Evolutionary conservation across 139 green algal genomes (phyloP).

Genomic region (Chlorella sp.): DNA sequence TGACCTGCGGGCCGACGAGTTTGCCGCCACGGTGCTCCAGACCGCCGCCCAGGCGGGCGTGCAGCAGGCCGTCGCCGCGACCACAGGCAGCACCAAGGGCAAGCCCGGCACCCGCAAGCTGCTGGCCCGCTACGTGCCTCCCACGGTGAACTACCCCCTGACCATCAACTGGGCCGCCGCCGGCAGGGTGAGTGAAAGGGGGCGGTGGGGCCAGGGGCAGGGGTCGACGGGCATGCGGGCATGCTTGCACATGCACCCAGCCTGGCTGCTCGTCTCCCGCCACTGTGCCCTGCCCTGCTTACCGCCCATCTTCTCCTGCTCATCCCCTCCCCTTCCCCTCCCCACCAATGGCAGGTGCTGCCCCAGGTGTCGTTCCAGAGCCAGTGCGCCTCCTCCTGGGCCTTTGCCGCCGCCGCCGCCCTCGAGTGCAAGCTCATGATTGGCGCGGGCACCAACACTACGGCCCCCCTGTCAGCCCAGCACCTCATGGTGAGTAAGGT

Average conservation of each 20-base stretch:
- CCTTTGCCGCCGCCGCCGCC: constrained; percentile 18
- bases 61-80: neutral
- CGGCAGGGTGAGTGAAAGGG: neutral
- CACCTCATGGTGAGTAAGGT: neutral
- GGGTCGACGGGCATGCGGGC: no score
- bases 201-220: no score
- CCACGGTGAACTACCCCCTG: neutral
- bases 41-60: neutral
- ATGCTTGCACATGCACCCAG: no score
- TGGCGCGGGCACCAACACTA: neutral
- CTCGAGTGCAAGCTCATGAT: constrained; percentile 12
- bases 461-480: neutral
- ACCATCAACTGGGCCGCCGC: neutral
- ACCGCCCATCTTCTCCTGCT: no score
- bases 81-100: neutral
- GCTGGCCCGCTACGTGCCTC: neutral
- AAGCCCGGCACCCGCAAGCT: neutral
- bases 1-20: neutral
- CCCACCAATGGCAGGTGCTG: neutral
- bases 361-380: neutral
- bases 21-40: neutral
- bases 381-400: neutral
- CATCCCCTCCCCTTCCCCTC: neutral
- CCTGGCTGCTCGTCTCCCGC: neutral
- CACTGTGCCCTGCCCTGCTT: no score